Evolutionary conservation across 2,329 filamentous ascomycete genomes (phyloP).

Genomic region (Elsinoe necatrix): DNA sequence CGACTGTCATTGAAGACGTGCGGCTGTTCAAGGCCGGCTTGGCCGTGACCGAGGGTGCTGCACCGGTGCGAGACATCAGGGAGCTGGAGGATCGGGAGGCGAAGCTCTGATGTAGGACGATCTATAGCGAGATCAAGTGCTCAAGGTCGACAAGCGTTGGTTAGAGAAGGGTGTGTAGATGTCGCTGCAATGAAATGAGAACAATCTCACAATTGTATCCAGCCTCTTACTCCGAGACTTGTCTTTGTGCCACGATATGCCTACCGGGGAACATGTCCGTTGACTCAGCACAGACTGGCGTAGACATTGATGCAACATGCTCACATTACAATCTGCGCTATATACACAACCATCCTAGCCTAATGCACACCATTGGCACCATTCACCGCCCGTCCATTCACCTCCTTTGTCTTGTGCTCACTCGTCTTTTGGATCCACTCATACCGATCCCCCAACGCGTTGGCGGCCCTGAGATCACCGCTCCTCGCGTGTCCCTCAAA

Average conservation of each 20-base stretch:
- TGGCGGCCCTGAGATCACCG: slow-evolving; percentile 42
- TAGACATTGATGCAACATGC: no score
- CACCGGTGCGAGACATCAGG: slow-evolving; percentile 63
- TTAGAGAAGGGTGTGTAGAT: no score
- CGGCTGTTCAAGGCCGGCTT: slow-evolving; percentile 71
- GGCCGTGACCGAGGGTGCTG: slow-evolving; percentile 61
- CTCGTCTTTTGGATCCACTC: slow-evolving; percentile 32
- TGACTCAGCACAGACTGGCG: no score
- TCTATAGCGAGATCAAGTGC: no score
- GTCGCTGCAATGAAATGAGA: no score
- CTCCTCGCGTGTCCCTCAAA: slow-evolving; percentile 48
- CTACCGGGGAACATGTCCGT: no score
- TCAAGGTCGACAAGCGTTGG: no score
- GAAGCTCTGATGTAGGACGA: slow-evolving; percentile 51
- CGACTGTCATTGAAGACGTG: slow-evolving; percentile 66
- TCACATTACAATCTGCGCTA: no score
- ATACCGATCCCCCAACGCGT: slow-evolving; percentile 36
- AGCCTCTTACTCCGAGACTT: no score
- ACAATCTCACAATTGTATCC: no score
- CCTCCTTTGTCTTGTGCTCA: not conserved
- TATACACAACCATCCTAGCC: not conserved
- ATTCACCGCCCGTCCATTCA: not conserved
- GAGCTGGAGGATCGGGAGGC: slow-evolving; percentile 80
- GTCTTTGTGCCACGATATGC: no score
- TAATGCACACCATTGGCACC: slow-evolving; percentile 6